A percentile compares a stretch with the other conserved stretches of the same genome.
Evolutionary conservation across 768 basidiomycete genomes (phyloP).

Genomic region (Mycena polygramma): DNA sequence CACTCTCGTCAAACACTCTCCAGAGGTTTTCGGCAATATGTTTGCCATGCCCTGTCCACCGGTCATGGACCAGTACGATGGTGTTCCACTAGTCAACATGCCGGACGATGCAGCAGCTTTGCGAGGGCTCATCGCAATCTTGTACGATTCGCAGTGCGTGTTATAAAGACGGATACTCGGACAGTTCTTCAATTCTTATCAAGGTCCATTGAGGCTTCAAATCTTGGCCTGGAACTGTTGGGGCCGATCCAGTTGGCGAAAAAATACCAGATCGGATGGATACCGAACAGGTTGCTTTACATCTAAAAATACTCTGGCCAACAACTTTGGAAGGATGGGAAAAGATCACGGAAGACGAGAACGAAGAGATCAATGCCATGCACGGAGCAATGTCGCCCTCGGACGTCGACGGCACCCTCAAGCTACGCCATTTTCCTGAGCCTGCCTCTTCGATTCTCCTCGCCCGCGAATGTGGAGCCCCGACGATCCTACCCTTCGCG

Average conservation of each 20-base stretch:
- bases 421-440: conserved; percentile 8
- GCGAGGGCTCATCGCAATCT: neutral
- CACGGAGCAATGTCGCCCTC: too few relatives aligned
- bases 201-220: neutral
- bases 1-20: conserved; percentile 10
- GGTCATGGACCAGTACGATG: conserved; percentile 3
- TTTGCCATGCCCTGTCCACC: conserved; percentile 13
- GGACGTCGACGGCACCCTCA: conserved; percentile 1
- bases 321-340: conserved; percentile 9
- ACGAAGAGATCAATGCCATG: neutral
- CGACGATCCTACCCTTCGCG: conserved; percentile 15
- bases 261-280: conserved; percentile 28
- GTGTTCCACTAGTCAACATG: conserved; percentile 16
- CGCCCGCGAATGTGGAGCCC: conserved; percentile 7
- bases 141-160: conserved; percentile 15
- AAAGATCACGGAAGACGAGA: neutral
- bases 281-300: conserved; percentile 8
- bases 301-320: conserved; percentile 10
- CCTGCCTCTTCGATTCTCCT: conserved; percentile 17
- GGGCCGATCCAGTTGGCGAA: conserved; percentile 5
- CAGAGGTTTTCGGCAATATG: conserved; percentile 15
- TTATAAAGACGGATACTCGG: too few relatives aligned
- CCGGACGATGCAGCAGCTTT: conserved; percentile 6
- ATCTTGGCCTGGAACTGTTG: neutral
- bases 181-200: too few relatives aligned